Conservation (phyloP, 2,329 filamentous ascomycete species). For the Endothia cerciana region DNA sequence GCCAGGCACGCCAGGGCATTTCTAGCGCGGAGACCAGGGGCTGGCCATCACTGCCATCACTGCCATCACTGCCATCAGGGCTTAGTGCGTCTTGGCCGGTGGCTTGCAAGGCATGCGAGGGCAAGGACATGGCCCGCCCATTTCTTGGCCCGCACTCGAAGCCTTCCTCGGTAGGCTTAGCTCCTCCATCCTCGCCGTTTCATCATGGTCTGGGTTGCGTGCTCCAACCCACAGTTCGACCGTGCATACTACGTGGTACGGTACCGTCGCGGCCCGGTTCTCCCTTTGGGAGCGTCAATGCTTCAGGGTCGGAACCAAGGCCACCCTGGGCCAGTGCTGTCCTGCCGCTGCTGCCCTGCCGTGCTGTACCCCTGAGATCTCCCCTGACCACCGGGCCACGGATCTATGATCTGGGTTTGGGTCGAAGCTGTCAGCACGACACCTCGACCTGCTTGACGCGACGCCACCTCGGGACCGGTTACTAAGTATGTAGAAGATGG, state of each 20-base stretch:
- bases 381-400: conserved; percentile 5
- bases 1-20: not conserved
- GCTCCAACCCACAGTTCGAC: conserved; percentile 1
- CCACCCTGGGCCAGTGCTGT: not conserved
- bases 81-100: not conserved
- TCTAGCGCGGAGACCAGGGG: not conserved
- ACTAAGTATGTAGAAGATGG: conserved; percentile 12
- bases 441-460: not conserved
- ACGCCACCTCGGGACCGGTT: not conserved
- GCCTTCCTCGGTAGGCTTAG: conserved; percentile 18
- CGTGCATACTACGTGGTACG: too few species aligned
- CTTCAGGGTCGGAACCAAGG: not conserved
- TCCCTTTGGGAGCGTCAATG: too few species aligned
- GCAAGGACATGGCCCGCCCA: not conserved
- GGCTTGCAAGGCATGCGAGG: not conserved
- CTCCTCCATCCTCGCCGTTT: conserved; percentile 13
- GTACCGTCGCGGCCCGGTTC: not conserved
- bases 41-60: not conserved
- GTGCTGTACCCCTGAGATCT: conserved; percentile 6
- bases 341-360: not conserved
- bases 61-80: not conserved
- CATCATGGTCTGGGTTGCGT: conserved; percentile 16
- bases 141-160: conserved; percentile 20
- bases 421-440: not conserved
- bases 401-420: not conserved